Base-by-base conservation (phyloP, 495 filamentous ascomycete species). In the Lindgomyces ingoldianus region DNA sequence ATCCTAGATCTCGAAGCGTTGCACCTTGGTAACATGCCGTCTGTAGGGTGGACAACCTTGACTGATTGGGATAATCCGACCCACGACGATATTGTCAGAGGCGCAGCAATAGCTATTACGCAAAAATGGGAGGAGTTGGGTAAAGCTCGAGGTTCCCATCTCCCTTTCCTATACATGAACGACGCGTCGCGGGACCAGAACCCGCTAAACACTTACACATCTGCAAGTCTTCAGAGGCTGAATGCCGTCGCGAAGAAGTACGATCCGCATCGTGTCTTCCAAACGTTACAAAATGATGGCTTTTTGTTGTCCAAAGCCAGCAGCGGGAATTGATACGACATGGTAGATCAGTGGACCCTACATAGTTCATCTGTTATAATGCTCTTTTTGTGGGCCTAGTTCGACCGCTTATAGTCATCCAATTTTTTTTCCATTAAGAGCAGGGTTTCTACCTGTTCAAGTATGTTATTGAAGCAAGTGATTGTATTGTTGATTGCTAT, bases 1-100 rank as follows among this genome's bases (percentile, higher is more conserved):
- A 22, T 19, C 14, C 3, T 19, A 3, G 18, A 41, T n/a, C n/a
- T n/a, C n/a, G n/a, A n/a, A n/a, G n/a, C n/a, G n/a, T n/a, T n/a
- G n/a, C n/a, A n/a, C n/a, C n/a, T n/a, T n/a, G n/a, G n/a, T n/a
- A n/a, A n/a, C n/a, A n/a, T n/a, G n/a, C n/a, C n/a, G n/a, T n/a
- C n/a, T n/a, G n/a, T n/a, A 70, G 67, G 57, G 68, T 70, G 57
- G 60, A 66, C 62, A n/a, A 54, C 69, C 2, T 33, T 71, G 22
- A 33, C 66, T 2, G 66, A 69, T 30, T 71, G 69, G 69, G 61
- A 25, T 27, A 18, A 58, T 11, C n/a, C 42, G 11, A 25, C 4
- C 12, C 27, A 65, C 19, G 62, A 65, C 27, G 30, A 49, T 2
- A n/a, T 22, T 18, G 62, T 65, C 1, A 41, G 62, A 11, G 9